A percentile compares a stretch with the other conserved stretches of the same genome.
phyloP scores from a whole-genome alignment of 495 filamentous ascomycete species.

The Opeltia flavorubescens region DNA sequence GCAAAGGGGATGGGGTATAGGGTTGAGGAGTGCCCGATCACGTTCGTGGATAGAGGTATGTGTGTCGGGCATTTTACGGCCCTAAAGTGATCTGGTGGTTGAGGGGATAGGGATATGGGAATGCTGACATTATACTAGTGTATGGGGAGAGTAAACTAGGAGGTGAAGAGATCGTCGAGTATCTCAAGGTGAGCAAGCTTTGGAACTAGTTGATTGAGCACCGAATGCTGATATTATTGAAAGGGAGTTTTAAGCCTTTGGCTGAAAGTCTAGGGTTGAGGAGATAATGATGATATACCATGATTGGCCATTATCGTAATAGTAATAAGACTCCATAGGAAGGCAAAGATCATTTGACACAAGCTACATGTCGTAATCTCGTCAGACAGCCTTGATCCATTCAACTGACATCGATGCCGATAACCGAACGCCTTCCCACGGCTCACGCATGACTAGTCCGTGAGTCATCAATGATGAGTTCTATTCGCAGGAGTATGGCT shows the following conservation, averaged over 20 bases:
- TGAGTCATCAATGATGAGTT: too few relatives aligned
- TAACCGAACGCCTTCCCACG: too few relatives aligned
- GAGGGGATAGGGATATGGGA: neutral
- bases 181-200: conserved; percentile 47
- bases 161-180: conserved; percentile 94
- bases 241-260: conserved; percentile 74
- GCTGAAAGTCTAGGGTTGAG: conserved; percentile 54
- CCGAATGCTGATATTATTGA: neutral
- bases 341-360: too few relatives aligned
- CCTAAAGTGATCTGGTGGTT: neutral
- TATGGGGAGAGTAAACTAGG: conserved; percentile 94
- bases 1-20: conserved; percentile 85
- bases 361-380: too few relatives aligned
- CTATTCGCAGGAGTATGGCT: too few relatives aligned
- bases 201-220: neutral
- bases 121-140: conserved; percentile 23
- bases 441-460: too few relatives aligned
- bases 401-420: too few relatives aligned
- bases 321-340: too few relatives aligned
- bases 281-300: too few relatives aligned
- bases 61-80: neutral
- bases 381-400: too few relatives aligned
- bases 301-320: too few relatives aligned
- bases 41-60: conserved; percentile 67
- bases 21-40: conserved; percentile 88